Evolutionary conservation across 2,329 filamentous ascomycete species (phyloP).

Genomic region (Penicillium sp.): DNA sequence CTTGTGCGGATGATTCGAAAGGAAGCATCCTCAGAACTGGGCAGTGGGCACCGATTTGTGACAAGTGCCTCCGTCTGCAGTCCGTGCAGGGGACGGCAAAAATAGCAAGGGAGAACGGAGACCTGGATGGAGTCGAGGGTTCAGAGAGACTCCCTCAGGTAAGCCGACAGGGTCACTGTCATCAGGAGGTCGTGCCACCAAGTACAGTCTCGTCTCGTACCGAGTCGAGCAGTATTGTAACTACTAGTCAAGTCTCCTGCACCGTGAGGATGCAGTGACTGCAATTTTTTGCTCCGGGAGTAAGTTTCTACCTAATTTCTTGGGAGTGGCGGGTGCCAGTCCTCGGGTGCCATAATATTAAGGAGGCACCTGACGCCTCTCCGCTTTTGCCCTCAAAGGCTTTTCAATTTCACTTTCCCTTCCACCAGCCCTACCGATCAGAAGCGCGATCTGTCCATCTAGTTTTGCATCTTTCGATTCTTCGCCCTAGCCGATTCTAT

Average conservation of each 20-base stretch:
- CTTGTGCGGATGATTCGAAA: too few species aligned
- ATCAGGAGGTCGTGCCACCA: too few species aligned
- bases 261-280: too few species aligned
- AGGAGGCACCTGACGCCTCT: conserved; percentile 26
- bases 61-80: background rate
- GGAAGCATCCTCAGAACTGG: too few species aligned
- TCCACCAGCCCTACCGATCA: conserved; percentile 3
- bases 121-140: too few species aligned
- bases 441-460: conserved; percentile 2
- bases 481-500: conserved; percentile 1
- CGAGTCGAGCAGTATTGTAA: too few species aligned
- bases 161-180: too few species aligned
- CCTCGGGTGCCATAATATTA: conserved; percentile 21
- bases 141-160: too few species aligned
- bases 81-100: conserved; percentile 3
- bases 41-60: too few species aligned
- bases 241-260: too few species aligned
- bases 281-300: too few species aligned
- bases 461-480: conserved; percentile 4
- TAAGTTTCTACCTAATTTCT: background rate
- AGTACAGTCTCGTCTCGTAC: too few species aligned
- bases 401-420: conserved; percentile 14
- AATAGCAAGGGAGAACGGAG: conserved; percentile 3
- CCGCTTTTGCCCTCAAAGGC: conserved; percentile 23
- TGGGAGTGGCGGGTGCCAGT: conserved; percentile 16